Evolutionary conservation across 73 alveolate genomes (phyloP), one percentile per base, ranked within the genome.

Genomic region (Symbiodinium pilosum): DNA sequence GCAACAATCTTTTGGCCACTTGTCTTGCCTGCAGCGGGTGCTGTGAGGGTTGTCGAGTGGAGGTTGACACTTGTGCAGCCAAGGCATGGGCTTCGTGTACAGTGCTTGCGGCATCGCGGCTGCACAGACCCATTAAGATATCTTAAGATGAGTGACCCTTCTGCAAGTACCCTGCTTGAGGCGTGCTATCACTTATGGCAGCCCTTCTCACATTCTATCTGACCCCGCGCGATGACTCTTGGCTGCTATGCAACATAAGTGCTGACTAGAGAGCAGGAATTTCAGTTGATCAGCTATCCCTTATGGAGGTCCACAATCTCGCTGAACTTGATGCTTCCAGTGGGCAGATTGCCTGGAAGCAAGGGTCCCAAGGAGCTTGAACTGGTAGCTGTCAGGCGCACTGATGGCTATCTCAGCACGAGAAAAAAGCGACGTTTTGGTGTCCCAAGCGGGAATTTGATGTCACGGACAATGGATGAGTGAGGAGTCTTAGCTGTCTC

Each of bases 81-180:
- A 26, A 87, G 94, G 94, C 68, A 87, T 87, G 94, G 41, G 47
- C 3, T 47, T 81, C 20, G 94, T 87, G 41, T 87, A 87, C 42
- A 38, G n/a, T 52, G 94, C 94, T n/a, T 87, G 85, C 24, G 94
- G 94, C 42, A 2, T 64, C 77, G 30, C 1, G 77, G 28, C 77
- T 64, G 77, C 77, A 64, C 21, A 32, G 28, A 34, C 32, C 68
- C 21, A 16, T n/a, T n/a, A n/a, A 47, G 59, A 47, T 6, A 47
- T 6, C 14, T 6, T 47, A 14, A 6, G 59, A 47, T 47, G 59
- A 9, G 59, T 47, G 59, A 47, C 59, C 14, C 21, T 47, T 47
- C 59, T 47, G 21, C 6, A 14, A 47, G 59, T 47, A 9, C 14
- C 59, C 21, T 9, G 59, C 41, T 16, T 43, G 41, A 87, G 94